These are phyloP conservation scores for Collybia nuda DNA, from an alignment of 768 basidiomycete species.

Conservation along the genomic window DNA sequence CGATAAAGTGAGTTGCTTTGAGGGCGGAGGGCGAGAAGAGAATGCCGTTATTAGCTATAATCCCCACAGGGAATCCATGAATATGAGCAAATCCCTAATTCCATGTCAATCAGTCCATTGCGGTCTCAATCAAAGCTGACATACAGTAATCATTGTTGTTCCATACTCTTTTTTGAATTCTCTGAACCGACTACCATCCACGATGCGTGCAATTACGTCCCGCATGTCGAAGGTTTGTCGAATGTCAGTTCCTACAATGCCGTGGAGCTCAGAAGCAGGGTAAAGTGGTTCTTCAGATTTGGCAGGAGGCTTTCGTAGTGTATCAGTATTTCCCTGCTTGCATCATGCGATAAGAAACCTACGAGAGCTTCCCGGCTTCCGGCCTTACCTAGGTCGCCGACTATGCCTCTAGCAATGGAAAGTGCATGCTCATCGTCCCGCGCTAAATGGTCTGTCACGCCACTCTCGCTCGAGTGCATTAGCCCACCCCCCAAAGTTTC, in stretches of 20 bases:
- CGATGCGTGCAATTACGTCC: conserved; percentile 88
- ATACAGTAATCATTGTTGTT: conserved; percentile 82
- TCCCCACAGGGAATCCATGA: conserved; percentile 88
- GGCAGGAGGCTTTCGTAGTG: conserved; percentile 48
- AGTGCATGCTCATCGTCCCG: conserved; percentile 85
- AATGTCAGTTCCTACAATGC: conserved; percentile 88
- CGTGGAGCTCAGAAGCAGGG: conserved; percentile 79
- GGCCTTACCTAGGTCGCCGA: conserved; percentile 75
- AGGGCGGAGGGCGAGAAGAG: conserved; percentile 91
- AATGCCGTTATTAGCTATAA: conserved; percentile 94
- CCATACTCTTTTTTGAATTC: conserved; percentile 98
- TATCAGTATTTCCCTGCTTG: too few species aligned
- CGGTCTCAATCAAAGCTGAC: conserved; percentile 15
- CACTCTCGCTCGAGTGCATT: conserved; percentile 91
- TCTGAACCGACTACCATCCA: conserved; percentile 88
- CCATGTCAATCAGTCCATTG: not conserved
- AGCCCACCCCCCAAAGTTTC: conserved; percentile 88
- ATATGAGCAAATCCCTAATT: conserved; percentile 82
- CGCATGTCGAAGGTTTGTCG: conserved; percentile 92
- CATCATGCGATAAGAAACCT: conserved; percentile 20
- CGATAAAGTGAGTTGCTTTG: conserved; percentile 94
- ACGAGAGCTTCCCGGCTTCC: conserved; percentile 52
- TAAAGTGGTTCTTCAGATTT: conserved; percentile 74
- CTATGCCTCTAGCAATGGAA: conserved; percentile 70
- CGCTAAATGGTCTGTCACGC: conserved; percentile 88